These are phyloP conservation scores for Macrolepiota albuminosa DNA, from an alignment of 768 basidiomycete genomes.

Conservation along the genomic window DNA sequence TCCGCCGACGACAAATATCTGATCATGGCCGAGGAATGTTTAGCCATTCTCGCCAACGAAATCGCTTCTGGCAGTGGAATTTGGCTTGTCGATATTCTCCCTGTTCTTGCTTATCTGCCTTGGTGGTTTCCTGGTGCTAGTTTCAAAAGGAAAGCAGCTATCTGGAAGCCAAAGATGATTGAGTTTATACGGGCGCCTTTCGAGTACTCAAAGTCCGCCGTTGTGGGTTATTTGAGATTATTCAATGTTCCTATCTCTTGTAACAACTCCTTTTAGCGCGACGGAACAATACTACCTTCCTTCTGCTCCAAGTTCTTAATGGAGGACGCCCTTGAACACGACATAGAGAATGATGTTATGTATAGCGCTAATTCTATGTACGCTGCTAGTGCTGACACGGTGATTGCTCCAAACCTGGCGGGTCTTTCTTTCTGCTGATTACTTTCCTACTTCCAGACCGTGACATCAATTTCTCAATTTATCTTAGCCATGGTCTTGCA, in stretches of 20 bases:
- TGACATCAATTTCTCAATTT: conserved; percentile 1
- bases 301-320: not conserved
- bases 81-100: conserved; percentile 32
- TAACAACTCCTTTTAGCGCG: not conserved
- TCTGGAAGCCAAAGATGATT: conserved; percentile 10
- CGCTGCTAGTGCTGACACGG: conserved; percentile 16
- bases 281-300: conserved; percentile 2
- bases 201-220: conserved; percentile 1
- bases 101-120: conserved; percentile 20
- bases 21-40: conserved; percentile 21
- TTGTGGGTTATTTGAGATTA: conserved; percentile 11
- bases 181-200: conserved; percentile 12
- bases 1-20: conserved; percentile 21
- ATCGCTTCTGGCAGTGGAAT: conserved; percentile 24
- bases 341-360: conserved; percentile 15
- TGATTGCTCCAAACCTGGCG: not conserved
- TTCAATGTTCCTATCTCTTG: not conserved
- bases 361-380: conserved; percentile 13
- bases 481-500: conserved; percentile 6
- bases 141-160: conserved; percentile 15
- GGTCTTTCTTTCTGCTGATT: not conserved
- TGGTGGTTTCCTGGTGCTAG: conserved; percentile 22
- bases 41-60: conserved; percentile 21
- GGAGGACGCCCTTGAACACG: conserved; percentile 1
- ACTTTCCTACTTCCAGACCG: not conserved